Conservation (phyloP, 2,329 filamentous ascomycete species). For the Hortaea werneckii region DNA sequence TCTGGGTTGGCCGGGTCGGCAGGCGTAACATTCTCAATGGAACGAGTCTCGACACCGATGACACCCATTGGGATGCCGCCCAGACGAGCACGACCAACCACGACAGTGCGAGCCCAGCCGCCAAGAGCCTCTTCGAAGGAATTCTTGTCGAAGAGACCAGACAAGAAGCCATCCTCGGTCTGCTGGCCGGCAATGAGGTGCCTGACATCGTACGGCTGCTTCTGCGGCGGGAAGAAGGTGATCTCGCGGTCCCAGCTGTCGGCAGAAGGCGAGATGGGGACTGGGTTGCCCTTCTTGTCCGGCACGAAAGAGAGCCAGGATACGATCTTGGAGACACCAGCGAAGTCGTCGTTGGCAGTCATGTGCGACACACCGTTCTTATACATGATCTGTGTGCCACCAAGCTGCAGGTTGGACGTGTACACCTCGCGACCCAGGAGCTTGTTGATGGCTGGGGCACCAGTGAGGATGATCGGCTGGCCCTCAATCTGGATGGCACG, state of each 20-base stretch:
- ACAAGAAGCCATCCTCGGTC: constrained; percentile 74
- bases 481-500: constrained; percentile 98
- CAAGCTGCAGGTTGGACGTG: constrained; percentile 96
- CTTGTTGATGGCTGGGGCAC: constrained; percentile 96
- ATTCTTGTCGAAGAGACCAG: constrained; percentile 89
- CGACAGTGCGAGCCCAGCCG: constrained; percentile 93
- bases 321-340: constrained; percentile 94
- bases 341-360: constrained; percentile 95
- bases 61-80: constrained; percentile 98
- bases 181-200: constrained; percentile 87
- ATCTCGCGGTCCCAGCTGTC: constrained; percentile 93
- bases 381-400: constrained; percentile 99
- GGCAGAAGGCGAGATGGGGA: constrained; percentile 77
- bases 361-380: constrained; percentile 99
- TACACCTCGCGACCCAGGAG: constrained; percentile 95
- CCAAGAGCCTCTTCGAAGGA: constrained; percentile 95
- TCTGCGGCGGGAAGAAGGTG: constrained; percentile 67
- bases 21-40: constrained; percentile 91
- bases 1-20: constrained; percentile 97
- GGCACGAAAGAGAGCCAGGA: constrained; percentile 97
- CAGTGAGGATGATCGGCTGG: constrained; percentile 96
- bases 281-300: constrained; percentile 84
- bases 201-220: constrained; percentile 82
- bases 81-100: constrained; percentile 89
- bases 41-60: constrained; percentile 90